phyloP scores from a whole-genome alignment of 331 rosid genomes.

The Acacia concinna region DNA sequence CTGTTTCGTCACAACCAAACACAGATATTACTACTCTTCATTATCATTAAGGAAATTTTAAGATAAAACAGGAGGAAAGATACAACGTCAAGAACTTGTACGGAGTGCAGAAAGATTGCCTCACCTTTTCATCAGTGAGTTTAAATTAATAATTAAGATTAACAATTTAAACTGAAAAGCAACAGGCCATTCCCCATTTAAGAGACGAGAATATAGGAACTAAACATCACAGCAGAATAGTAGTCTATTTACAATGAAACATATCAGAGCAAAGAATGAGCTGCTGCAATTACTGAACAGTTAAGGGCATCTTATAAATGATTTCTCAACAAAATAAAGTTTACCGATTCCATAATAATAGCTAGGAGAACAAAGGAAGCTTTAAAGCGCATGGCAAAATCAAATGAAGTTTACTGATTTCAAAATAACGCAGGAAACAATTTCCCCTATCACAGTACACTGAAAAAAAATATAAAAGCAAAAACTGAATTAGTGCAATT shows the following conservation, averaged over 20 bases:
- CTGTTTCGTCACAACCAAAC: constrained; percentile 60
- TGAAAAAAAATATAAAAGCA: constrained; percentile 9
- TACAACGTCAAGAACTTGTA: neutral
- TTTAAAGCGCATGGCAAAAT: neutral
- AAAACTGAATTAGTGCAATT: constrained; percentile 4
- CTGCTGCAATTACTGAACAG: constrained; percentile 12
- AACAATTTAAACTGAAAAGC: neutral
- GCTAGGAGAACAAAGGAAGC: neutral
- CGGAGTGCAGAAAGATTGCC: neutral
- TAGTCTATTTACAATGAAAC: neutral
- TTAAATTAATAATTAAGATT: neutral
- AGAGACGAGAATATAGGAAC: neutral
- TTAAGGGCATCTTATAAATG: neutral
- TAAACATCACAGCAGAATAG: neutral
- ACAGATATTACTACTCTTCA: constrained; percentile 26
- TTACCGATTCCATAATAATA: neutral
- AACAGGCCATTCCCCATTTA: neutral
- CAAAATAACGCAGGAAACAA: neutral
- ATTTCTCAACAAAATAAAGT: neutral
- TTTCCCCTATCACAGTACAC: neutral
- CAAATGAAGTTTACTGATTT: neutral
- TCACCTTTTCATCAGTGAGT: neutral
- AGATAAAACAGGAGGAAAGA: constrained; percentile 26
- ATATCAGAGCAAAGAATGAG: constrained; percentile 17
- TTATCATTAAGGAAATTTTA: constrained; percentile 13